Base-by-base conservation (phyloP, 345 rosid species). In the Syzygium oleosum region DNA sequence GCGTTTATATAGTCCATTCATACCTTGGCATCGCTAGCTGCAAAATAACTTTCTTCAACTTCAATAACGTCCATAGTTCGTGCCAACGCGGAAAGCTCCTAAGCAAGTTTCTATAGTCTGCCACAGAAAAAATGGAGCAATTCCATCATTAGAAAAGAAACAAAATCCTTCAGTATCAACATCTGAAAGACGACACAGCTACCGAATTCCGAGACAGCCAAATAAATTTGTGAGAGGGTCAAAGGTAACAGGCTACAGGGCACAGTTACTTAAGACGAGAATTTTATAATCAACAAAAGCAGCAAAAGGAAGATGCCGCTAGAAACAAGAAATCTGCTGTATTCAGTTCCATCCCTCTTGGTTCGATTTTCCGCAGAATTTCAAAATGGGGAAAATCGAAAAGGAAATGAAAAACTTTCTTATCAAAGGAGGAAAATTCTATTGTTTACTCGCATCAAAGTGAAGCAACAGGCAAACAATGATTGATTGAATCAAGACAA, bases 11-110 rank as follows among this genome's bases (percentile, higher is more conserved):
- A 38, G 86, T 12, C 31, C 85, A 77, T 55, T 46, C 90, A 88
- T 93, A 98, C 99, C 99, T 97, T 98, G 86, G 99, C 99, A 95
- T 98, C 99, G 87, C 94, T 93, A 23, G 94, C 98, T 12, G 98
- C 98, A 90, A 98, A 97, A 51, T 96, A 92, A 91, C 91, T 97
- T 90, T 98, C 99, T 90, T 98, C 99, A 84, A 97, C 96, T 92
- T 98, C 98, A 27, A 90, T 87, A 49, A 91, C 89, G 90, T 98
- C 99, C 99, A 98, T 98, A 83, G 79, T 90, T 91, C 88, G 87
- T 91, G 88, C 46, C 92, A 92, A 92, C 91, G 54, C 52, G 22
- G 41, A 88, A 88, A 88, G 41, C 88, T 90, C 88, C 87, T 78
- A 58, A 49, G 84, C 86, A 79, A 91, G 85, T 88, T 91, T 94